Evolutionary conservation across 2,329 filamentous ascomycete genomes (phyloP).

Genomic region (Metarhizium anisopliae): DNA sequence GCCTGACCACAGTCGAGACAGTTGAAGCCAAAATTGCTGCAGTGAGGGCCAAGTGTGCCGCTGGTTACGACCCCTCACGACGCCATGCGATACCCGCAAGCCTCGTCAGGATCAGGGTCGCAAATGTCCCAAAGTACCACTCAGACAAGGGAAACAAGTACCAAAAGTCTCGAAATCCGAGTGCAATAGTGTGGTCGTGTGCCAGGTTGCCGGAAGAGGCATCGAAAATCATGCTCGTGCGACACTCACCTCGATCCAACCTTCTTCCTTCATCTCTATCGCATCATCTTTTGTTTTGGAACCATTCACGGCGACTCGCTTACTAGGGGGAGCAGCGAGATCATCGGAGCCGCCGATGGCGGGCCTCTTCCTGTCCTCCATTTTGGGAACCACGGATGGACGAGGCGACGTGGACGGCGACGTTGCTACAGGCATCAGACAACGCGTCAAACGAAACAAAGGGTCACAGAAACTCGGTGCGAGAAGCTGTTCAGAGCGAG

Average conservation of each 20-base stretch:
- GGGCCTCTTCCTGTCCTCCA: conserved; percentile 99
- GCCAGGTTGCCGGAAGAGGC: conserved; percentile 7
- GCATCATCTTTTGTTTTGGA: conserved; percentile 47
- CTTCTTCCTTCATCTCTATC: conserved; percentile 48
- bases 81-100: not conserved
- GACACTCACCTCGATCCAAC: conserved; percentile 58
- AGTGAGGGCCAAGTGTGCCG: conserved; percentile 16
- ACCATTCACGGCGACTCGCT: conserved; percentile 87
- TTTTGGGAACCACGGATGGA: conserved; percentile 81
- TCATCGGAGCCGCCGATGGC: conserved; percentile 74
- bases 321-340: conserved; percentile 76
- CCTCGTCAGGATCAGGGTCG: not conserved
- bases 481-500: conserved; percentile 20
- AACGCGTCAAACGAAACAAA: conserved; percentile 19
- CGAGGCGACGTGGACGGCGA: conserved; percentile 59
- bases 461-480: conserved; percentile 29
- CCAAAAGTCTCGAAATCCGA: not conserved
- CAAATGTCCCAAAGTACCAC: not conserved
- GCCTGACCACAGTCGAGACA: not conserved
- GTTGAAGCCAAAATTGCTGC: conserved; percentile 4
- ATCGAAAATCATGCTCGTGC: conserved; percentile 20
- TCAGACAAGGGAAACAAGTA: not conserved
- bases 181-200: conserved; percentile 1
- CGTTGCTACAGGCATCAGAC: conserved; percentile 85
- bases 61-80: conserved; percentile 5